These are phyloP conservation scores for Pelargonium exstipulatum DNA, from an alignment of 441 rosid species.

Conservation along the genomic window DNA sequence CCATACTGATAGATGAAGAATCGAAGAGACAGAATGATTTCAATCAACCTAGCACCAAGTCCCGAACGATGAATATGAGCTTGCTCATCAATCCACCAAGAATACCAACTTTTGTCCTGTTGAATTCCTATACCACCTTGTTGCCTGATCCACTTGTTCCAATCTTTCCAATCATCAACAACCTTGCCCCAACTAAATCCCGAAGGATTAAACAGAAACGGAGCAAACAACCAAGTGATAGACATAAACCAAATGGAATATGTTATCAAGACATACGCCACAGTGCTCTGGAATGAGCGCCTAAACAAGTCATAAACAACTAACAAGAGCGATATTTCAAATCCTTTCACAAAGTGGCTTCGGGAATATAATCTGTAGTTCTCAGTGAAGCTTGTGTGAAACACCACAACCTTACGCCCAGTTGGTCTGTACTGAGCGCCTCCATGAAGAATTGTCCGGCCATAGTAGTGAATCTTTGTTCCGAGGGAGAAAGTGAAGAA, in stretches of 20 bases:
- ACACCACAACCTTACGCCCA: constrained; percentile 93
- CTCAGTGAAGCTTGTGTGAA: constrained; percentile 89
- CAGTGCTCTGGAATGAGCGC: constrained; percentile 72
- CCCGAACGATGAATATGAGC: constrained; percentile 73
- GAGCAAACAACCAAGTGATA: constrained; percentile 90
- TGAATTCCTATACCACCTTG: constrained; percentile 98
- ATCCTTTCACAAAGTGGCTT: constrained; percentile 92
- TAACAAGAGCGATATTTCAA: constrained; percentile 70
- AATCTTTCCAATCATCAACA: constrained; percentile 97
- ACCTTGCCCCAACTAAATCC: constrained; percentile 84
- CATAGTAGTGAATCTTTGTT: constrained; percentile 80
- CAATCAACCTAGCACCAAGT: constrained; percentile 62
- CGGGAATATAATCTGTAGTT: constrained; percentile 87
- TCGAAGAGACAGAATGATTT: constrained; percentile 71
- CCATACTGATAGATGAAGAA: constrained; percentile 97
- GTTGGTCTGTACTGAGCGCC: constrained; percentile 94
- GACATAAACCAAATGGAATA: constrained; percentile 99
- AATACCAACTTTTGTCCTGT: constrained; percentile 95
- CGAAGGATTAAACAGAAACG: constrained; percentile 88
- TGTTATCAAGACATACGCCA: constrained; percentile 78
- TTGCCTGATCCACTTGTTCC: constrained; percentile 97
- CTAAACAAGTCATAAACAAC: constrained; percentile 82
- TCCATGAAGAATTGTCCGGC: constrained; percentile 85
- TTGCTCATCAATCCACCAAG: constrained; percentile 99
- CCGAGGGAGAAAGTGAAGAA: constrained; percentile 99